Base-by-base conservation (phyloP, 1,139 yeast species). In the Insectozyma bohioensis region DNA sequence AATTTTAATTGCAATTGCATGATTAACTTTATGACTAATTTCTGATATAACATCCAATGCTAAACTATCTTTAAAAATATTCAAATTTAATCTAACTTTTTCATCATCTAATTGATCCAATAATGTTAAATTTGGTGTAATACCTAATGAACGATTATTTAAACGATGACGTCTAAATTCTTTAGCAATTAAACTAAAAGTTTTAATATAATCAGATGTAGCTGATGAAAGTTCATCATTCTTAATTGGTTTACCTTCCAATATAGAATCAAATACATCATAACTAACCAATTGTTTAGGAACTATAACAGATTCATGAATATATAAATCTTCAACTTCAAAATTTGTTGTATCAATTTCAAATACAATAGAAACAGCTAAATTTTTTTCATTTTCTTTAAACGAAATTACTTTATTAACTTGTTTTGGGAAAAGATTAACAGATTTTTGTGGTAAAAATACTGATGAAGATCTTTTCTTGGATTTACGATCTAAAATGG, bases 391-490 rank as follows among this genome's bases (percentile, higher is more conserved):
- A 40, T 75, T 79, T 34, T 75, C 80, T 28, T 71, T 67, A 50
- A 92, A 81, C 2, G 88, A 78, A 29, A 85, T 67, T 22, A 68
- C 45, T 9, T 75, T 72, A 43, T 78, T 80, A 30, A 87, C 70
- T 29, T 72, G 70, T 22, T 66, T 65, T 1, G 97, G 97, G 45
- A 85, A 74, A 49, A 92, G 67, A 42, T 83, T 78, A 10, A 75
- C 74, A 14, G 70, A 61, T 44, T 80, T 81, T 53, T 90, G 95
- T n/a, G 95, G 94, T 58, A 92, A 74, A 52, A 82, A 84, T 5
- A 92, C 97, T 10, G 95, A 80, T 3, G 92, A 79, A 2, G 95
- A 87, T 54, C 97, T 77, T 63, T 87, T 88, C 58, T 87, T 85
- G 2, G 95, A 85, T 54, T 92, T 90, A 41, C 94, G 80, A 52